A percentile compares a stretch with the other conserved stretches of the same genome.
phyloP scores from a whole-genome alignment of 345 rosid genomes.

The Iberis pinnata region DNA sequence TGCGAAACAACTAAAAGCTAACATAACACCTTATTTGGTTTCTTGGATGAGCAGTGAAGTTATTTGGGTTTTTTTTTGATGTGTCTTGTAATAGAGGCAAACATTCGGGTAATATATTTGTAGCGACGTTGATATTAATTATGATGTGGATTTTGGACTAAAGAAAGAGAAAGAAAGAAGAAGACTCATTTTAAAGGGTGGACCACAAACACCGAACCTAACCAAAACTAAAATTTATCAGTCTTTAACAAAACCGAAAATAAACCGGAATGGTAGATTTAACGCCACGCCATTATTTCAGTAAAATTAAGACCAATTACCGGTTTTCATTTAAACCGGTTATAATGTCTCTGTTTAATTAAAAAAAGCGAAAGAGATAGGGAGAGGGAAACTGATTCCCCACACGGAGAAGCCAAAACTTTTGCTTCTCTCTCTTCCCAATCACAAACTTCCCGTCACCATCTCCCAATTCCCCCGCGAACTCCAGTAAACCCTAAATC shows the following conservation, averaged over 20 bases:
- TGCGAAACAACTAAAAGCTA: neutral
- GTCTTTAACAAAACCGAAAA: too few species aligned
- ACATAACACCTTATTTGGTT: too few species aligned
- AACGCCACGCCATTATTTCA: too few species aligned
- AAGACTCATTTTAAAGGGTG: slow-evolving; percentile 14
- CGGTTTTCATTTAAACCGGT: too few species aligned
- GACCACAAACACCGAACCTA: too few species aligned
- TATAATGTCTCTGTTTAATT: too few species aligned
- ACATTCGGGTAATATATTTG: neutral
- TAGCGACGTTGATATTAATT: neutral
- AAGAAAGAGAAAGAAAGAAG: neutral
- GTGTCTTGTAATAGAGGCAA: slow-evolving; percentile 7
- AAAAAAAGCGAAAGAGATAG: neutral
- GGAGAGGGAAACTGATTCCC: slow-evolving; percentile 8
- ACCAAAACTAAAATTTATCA: too few species aligned
- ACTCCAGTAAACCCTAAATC: slow-evolving; percentile 18
- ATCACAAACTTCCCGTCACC: slow-evolving; percentile 18
- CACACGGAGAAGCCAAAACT: slow-evolving; percentile 20
- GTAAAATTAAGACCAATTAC: too few species aligned
- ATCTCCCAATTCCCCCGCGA: slow-evolving; percentile 18
- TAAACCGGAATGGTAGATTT: too few species aligned
- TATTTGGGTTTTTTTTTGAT: neutral
- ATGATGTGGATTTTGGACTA: neutral
- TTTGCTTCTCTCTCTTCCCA: slow-evolving; percentile 18
- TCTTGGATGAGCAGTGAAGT: neutral